A percentile compares a stretch with the other conserved stretches of the same genome.
Conservation (phyloP, 2,329 filamentous ascomycete species). For the Paecilomyces niveus region DNA sequence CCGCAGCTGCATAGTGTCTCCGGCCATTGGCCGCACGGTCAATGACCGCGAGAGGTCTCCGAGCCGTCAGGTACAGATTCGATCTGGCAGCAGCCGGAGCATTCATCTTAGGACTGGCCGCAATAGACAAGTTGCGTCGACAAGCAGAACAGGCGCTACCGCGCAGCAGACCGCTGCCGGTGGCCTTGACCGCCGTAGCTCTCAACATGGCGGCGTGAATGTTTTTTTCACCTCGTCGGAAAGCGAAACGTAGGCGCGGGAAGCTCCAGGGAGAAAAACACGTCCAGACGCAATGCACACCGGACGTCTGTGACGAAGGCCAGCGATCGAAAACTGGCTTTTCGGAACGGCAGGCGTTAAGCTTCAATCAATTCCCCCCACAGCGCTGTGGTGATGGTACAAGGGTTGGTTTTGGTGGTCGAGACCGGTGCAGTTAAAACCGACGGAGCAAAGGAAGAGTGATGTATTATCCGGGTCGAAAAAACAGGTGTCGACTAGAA, state of each 20-base stretch:
- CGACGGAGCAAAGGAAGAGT: conserved; percentile 19
- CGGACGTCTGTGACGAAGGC: background rate
- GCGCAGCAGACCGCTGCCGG: conserved; percentile 30
- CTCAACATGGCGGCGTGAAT: conserved; percentile 28
- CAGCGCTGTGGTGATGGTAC: background rate
- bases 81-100: conserved; percentile 21
- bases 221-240: conserved; percentile 14
- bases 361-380: background rate
- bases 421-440: background rate
- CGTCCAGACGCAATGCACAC: background rate
- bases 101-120: conserved; percentile 20
- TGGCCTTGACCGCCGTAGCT: conserved; percentile 32
- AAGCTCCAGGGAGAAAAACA: background rate
- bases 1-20: conserved; percentile 53
- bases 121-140: conserved; percentile 26
- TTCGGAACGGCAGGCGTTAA: background rate
- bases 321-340: background rate
- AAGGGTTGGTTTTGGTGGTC: background rate
- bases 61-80: conserved; percentile 28
- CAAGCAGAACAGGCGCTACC: conserved; percentile 25
- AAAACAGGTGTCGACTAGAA: conserved; percentile 33
- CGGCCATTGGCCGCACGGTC: conserved; percentile 30
- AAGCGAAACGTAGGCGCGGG: background rate
- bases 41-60: conserved; percentile 38
- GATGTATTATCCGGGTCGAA: conserved; percentile 9